Conservation (phyloP, 495 filamentous ascomycete genomes). For the Penicillium macrosclerotiorum region DNA sequence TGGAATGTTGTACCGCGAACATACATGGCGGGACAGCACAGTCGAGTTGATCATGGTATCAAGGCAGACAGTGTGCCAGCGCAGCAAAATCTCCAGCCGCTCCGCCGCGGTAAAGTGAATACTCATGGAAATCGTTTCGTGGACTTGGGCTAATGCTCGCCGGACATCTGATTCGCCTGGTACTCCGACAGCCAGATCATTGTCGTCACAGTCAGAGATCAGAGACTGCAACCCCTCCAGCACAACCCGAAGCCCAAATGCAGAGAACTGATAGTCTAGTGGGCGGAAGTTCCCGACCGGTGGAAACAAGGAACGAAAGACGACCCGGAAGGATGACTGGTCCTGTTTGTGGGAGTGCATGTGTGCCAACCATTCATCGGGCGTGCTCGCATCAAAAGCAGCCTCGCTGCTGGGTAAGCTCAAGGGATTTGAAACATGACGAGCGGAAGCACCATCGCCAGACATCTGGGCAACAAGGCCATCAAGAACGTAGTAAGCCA, state of each 20-base stretch:
- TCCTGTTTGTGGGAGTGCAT: slow-evolving; percentile 33
- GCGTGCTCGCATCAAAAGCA: slow-evolving; percentile 40
- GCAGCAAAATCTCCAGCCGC: slow-evolving; percentile 40
- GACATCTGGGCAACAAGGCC: slow-evolving; percentile 49
- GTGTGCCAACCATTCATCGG: slow-evolving; percentile 43
- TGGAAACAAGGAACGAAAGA: slow-evolving; percentile 43
- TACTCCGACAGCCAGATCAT: slow-evolving; percentile 38
- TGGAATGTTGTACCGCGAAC: slow-evolving; percentile 38
- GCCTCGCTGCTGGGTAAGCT: slow-evolving; percentile 41
- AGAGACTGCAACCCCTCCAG: slow-evolving; percentile 48
- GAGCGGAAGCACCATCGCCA: slow-evolving; percentile 40
- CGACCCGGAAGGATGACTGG: slow-evolving; percentile 37
- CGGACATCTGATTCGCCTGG: slow-evolving; percentile 41
- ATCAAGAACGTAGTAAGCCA: slow-evolving; percentile 49
- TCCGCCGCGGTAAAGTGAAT: slow-evolving; percentile 38
- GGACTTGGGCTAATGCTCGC: slow-evolving; percentile 40
- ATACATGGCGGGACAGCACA: slow-evolving; percentile 40
- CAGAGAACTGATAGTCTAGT: slow-evolving; percentile 39
- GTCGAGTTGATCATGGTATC: slow-evolving; percentile 46
- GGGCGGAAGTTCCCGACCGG: slow-evolving; percentile 31
- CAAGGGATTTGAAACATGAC: slow-evolving; percentile 44
- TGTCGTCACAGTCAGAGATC: slow-evolving; percentile 40
- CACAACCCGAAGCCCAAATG: slow-evolving; percentile 43
- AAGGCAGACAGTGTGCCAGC: slow-evolving; percentile 51
- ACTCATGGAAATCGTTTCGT: slow-evolving; percentile 40